phyloP scores from a whole-genome alignment of 306 rosid species.

The Clitoria ternatea region DNA sequence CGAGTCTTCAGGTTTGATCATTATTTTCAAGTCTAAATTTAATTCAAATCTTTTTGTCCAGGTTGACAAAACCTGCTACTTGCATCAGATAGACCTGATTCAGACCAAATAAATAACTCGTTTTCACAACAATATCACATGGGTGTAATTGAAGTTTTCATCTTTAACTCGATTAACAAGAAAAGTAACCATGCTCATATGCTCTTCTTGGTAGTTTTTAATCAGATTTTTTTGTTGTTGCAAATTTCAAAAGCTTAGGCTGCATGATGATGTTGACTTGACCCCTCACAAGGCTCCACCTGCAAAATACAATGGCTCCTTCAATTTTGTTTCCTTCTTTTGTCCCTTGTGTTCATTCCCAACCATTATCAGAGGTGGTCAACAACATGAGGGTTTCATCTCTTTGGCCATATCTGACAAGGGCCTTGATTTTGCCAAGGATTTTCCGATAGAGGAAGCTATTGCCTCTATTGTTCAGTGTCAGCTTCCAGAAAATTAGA shows the following conservation, averaged over 20 bases:
- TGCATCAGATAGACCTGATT: too few relatives aligned
- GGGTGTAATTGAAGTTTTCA: conserved; percentile 4
- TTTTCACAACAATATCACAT: too few relatives aligned
- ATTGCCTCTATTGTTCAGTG: conserved; percentile 54
- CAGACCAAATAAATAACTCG: too few relatives aligned
- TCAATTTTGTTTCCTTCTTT: conserved; percentile 16
- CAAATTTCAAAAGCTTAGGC: not conserved
- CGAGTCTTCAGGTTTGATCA: too few relatives aligned
- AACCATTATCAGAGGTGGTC: conserved; percentile 20
- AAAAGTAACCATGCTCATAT: not conserved
- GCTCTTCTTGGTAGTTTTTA: too few relatives aligned
- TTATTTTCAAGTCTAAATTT: too few relatives aligned
- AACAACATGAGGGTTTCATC: conserved; percentile 55
- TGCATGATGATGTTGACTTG: not conserved
- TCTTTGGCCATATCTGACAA: conserved; percentile 55
- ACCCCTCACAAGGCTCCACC: conserved; percentile 34
- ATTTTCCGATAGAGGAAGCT: conserved; percentile 52
- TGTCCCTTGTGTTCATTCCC: conserved; percentile 36
- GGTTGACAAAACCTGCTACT: too few relatives aligned
- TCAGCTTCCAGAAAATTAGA: conserved; percentile 58
- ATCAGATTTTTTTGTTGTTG: not conserved
- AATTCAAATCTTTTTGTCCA: too few relatives aligned
- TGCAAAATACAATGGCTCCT: conserved; percentile 33
- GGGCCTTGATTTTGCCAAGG: conserved; percentile 80
- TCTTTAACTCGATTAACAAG: conserved; percentile 4